Evolutionary conservation across 257 asterid species (phyloP), one percentile per base, ranked within the genome.

Genomic region (Solanum corneliomulleri): DNA sequence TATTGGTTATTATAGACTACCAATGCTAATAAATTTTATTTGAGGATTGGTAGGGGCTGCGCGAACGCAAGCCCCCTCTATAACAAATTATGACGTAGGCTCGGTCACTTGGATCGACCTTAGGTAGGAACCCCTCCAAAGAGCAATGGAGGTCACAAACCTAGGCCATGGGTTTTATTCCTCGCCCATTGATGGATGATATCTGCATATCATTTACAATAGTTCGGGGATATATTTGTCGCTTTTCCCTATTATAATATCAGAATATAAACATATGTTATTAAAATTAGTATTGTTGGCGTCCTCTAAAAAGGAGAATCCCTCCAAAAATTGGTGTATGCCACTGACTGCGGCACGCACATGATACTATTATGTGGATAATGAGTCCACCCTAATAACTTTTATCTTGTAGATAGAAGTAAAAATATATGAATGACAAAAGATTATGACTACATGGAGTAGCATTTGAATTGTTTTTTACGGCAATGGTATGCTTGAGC

Each of bases 71-170:
- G 58, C 58, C 58, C 56, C 58, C 58, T 14, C 58, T 47, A 2
- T 16, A 45, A 45, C 52, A 45, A 13, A 47, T 47, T 47, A 47
- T 47, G 56, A 13, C 7, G 0, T 4, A 47, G 56, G 56, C 16
- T 47, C 56, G 6, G 14, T 2, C 56, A 47, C 56, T 47, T 47
- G 18, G 56, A 47, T 47, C 56, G 56, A 13, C 56, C 56, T 45
- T 41, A 9, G 44, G 44, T 15, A 5, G 37, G 89, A 87, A 29
- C 90, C 90, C 90, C 86, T 89, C 75, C 85, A 0, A 71, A 70
- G 88, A 88, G 89, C 91, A 88, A 86, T 91, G 89, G 29, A 89
- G 44, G 89, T 88, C 87, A 82, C 88, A 49, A 41, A 2, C 81
- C 6, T 68, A 90, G 80, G 87, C 72, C 91, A 49, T 90, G 35